Conservation (phyloP, 2,329 filamentous ascomycete genomes). For the Harringtonia aguacate region DNA sequence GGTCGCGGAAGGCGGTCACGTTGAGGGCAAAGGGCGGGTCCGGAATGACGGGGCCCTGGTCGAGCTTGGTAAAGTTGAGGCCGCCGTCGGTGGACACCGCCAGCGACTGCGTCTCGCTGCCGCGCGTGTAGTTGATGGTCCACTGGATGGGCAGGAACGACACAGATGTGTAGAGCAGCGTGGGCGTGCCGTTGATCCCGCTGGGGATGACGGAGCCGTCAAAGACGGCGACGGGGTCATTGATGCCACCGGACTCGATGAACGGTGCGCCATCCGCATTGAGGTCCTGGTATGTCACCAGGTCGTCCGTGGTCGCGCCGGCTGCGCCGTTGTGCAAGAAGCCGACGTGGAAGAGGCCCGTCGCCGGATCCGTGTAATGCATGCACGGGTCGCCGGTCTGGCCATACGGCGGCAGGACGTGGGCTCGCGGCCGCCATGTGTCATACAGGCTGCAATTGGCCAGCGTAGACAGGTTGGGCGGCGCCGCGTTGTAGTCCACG, state of each 20-base stretch:
- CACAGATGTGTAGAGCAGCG: conserved; percentile 2
- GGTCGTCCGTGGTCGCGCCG: conserved; percentile 1
- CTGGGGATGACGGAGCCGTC: conserved; percentile 2
- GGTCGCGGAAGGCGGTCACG: conserved; percentile 1
- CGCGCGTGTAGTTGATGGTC: conserved; percentile 13
- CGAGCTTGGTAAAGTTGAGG: not conserved
- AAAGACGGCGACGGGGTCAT: conserved; percentile 1
- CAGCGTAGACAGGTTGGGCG: conserved; percentile 1
- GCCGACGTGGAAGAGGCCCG: conserved; percentile 1
- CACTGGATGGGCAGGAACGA: conserved; percentile 2
- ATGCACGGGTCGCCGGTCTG: conserved; percentile 3
- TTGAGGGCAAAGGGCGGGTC: conserved; percentile 1
- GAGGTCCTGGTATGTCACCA: conserved; percentile 1
- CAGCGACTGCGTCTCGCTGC: conserved; percentile 3
- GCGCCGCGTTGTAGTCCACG: conserved; percentile 2
- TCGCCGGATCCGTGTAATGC: conserved; percentile 1
- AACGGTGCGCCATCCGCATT: not conserved
- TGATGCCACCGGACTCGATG: not conserved
- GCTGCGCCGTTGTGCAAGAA: conserved; percentile 1
- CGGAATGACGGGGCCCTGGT: not conserved
- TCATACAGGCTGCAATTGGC: conserved; percentile 1
- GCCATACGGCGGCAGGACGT: conserved; percentile 1
- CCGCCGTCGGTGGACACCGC: not conserved
- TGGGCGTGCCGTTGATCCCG: conserved; percentile 1
- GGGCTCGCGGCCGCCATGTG: conserved; percentile 1